These are phyloP conservation scores for Coccomyxa sp. DNA, from an alignment of 139 green algal species.

Conservation along the genomic window DNA sequence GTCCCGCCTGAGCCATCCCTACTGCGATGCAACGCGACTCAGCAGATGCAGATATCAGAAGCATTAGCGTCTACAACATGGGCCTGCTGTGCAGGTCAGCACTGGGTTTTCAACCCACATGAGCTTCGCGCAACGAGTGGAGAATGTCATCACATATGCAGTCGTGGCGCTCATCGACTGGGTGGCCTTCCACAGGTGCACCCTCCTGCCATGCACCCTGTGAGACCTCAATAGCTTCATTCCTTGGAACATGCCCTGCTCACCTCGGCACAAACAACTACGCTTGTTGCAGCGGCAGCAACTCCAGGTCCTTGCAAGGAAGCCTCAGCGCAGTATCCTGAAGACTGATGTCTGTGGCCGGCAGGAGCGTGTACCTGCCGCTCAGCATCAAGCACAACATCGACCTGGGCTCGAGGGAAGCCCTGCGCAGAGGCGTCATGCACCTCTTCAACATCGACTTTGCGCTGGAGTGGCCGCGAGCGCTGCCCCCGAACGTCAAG, in stretches of 20 bases:
- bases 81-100: background rate
- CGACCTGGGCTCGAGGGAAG: background rate
- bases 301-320: too few species aligned
- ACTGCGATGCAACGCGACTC: too few species aligned
- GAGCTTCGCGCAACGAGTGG: background rate
- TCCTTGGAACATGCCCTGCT: too few species aligned
- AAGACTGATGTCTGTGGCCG: too few species aligned
- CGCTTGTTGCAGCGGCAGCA: too few species aligned
- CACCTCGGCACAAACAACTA: too few species aligned
- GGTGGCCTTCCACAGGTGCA: background rate
- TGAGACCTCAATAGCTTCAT: too few species aligned
- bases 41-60: too few species aligned
- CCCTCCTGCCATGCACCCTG: background rate
- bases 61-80: too few species aligned
- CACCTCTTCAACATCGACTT: background rate
- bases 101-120: background rate
- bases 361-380: background rate
- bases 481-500: constrained; percentile 20
- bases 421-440: background rate
- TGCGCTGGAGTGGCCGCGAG: constrained; percentile 9
- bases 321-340: too few species aligned
- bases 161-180: background rate
- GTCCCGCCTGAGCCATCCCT: too few species aligned
- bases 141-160: background rate
- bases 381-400: background rate